Percentiles rank a stretch among this genome's conserved stretches.
These are phyloP conservation scores for Daedaleopsis sinensis DNA, from an alignment of 768 basidiomycete species.

Conservation along the genomic window DNA sequence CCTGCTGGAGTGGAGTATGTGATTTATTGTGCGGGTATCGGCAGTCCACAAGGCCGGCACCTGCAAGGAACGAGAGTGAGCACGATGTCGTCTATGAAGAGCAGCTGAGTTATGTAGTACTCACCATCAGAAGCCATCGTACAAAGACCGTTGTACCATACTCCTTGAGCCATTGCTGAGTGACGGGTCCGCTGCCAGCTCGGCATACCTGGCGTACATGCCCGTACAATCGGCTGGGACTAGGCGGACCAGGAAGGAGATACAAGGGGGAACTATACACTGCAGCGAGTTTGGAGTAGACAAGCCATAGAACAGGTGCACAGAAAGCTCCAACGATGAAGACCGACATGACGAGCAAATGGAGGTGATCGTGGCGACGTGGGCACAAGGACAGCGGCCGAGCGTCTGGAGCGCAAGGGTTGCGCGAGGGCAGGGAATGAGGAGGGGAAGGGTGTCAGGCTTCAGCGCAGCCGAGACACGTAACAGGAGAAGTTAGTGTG, in stretches of 20 bases:
- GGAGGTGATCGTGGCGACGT: too few relatives aligned
- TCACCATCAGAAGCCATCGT: conserved; percentile 8
- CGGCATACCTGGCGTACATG: conserved; percentile 1
- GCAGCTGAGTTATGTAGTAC: background rate
- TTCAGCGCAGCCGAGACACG: too few relatives aligned
- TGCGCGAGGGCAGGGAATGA: too few relatives aligned
- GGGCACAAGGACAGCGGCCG: too few relatives aligned
- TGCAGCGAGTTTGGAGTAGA: too few relatives aligned
- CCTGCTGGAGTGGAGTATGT: conserved; percentile 7
- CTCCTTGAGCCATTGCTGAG: background rate
- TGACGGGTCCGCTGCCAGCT: background rate
- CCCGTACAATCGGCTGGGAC: conserved; percentile 3
- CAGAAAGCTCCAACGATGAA: too few relatives aligned
- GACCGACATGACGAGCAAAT: too few relatives aligned
- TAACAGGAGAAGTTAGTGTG: too few relatives aligned
- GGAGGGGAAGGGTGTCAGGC: too few relatives aligned
- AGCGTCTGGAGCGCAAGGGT: too few relatives aligned
- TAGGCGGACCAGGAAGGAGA: background rate
- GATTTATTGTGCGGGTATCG: background rate
- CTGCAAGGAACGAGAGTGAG: background rate
- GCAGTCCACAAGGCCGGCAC: conserved; percentile 9
- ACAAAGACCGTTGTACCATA: background rate
- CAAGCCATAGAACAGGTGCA: too few relatives aligned
- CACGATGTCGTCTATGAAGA: too few relatives aligned
- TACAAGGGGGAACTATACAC: conserved; percentile 3